A percentile compares a stretch with the other conserved stretches of the same genome.
Conservation (phyloP, 2,329 filamentous ascomycete species). For the Colletotrichum falcatum region DNA sequence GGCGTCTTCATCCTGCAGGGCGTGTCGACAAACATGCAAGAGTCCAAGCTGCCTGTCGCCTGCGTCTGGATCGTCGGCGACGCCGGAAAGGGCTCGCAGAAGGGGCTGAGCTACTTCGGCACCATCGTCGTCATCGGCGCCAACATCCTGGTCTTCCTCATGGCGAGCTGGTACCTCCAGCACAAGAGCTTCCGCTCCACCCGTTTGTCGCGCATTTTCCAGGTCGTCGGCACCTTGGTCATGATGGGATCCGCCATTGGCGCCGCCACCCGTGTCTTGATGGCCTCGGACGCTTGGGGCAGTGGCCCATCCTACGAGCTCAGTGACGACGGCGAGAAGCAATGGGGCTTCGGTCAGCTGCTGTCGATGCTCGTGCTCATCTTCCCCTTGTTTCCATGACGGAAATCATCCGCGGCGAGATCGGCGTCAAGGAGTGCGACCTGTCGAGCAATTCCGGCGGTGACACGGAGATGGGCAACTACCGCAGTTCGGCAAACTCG, state of each 20-base stretch:
- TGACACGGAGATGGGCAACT: conserved; percentile 26
- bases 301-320: conserved; percentile 60
- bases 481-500: conserved; percentile 5
- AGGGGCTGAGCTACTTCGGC: conserved; percentile 64
- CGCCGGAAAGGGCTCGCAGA: conserved; percentile 48
- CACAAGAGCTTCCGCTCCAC: conserved; percentile 53
- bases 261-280: conserved; percentile 67
- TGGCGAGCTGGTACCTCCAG: conserved; percentile 75
- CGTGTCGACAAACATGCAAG: conserved; percentile 63
- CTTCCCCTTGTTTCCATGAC: conserved; percentile 69
- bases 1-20: conserved; percentile 68
- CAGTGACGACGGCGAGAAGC: conserved; percentile 63
- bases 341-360: conserved; percentile 74
- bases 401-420: conserved; percentile 68
- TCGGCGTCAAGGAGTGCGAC: conserved; percentile 48
- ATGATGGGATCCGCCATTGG: conserved; percentile 69
- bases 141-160: conserved; percentile 68
- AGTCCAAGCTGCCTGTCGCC: conserved; percentile 67
- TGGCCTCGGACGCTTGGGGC: conserved; percentile 72
- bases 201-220: conserved; percentile 66
- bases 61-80: conserved; percentile 67
- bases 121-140: conserved; percentile 72
- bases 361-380: conserved; percentile 69
- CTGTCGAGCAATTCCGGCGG: conserved; percentile 5
- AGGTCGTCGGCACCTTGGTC: conserved; percentile 64